Percentiles rank a stretch among this genome's conserved stretches.
These are phyloP conservation scores for Stemphylium vesicarium DNA, from an alignment of 2,329 filamentous ascomycete species.

Conservation along the genomic window DNA sequence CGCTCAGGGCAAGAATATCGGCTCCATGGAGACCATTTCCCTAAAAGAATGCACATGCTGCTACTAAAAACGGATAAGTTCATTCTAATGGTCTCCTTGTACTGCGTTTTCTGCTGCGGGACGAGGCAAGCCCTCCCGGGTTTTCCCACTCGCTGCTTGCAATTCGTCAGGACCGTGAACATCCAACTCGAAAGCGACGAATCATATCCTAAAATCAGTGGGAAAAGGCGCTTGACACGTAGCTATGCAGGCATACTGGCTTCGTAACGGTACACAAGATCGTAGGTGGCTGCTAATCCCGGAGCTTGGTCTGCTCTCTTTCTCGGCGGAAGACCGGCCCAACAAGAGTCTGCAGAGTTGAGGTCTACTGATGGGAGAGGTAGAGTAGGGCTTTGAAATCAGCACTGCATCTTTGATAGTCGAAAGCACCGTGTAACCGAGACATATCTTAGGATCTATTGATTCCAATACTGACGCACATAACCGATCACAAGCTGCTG, in stretches of 20 bases:
- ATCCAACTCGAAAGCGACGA: constrained; percentile 4
- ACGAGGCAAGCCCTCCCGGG: constrained; percentile 13
- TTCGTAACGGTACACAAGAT: neutral
- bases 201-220: neutral
- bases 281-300: neutral
- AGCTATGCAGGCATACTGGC: neutral
- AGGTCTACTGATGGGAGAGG: neutral
- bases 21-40: neutral
- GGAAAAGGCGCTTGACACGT: neutral
- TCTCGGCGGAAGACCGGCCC: neutral
- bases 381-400: neutral
- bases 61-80: neutral
- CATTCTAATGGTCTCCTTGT: neutral
- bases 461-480: neutral
- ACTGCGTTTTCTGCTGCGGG: constrained; percentile 1
- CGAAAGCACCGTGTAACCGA: neutral
- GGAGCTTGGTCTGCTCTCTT: neutral
- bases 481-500: neutral
- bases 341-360: neutral
- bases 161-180: constrained; percentile 3
- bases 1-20: neutral
- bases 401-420: neutral
- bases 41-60: neutral
- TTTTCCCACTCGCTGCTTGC: neutral
- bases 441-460: neutral